A percentile compares a stretch with the other conserved stretches of the same genome.
Conservation (phyloP, 768 basidiomycete genomes). For the Lactarius evosmus region DNA sequence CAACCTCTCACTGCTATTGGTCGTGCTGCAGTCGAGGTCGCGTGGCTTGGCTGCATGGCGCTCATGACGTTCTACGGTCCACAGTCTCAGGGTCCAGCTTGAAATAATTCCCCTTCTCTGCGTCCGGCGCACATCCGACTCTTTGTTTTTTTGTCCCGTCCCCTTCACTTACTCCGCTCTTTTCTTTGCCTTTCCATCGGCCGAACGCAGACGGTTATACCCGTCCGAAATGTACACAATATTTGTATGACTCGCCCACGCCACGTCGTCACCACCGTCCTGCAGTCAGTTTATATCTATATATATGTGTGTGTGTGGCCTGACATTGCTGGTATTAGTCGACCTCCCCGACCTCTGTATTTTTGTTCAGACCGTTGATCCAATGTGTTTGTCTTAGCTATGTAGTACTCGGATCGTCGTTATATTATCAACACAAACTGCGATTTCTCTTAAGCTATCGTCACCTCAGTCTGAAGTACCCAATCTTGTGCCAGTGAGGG, state of each 20-base stretch:
- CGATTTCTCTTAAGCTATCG: background rate
- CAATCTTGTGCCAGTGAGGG: background rate
- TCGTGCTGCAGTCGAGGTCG: slow-evolving; percentile 50
- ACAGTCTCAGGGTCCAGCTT: background rate
- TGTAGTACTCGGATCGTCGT: background rate
- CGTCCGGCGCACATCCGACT: background rate
- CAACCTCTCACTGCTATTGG: slow-evolving; percentile 48
- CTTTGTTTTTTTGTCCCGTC: background rate
- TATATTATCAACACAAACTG: slow-evolving; percentile 1
- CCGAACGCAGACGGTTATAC: slow-evolving; percentile 5
- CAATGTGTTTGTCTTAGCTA: slow-evolving; percentile 6
- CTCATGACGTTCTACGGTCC: slow-evolving; percentile 41
- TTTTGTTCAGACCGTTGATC: background rate
- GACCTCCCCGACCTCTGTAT: background rate
- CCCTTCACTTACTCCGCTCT: background rate
- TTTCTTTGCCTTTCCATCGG: background rate
- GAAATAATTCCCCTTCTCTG: background rate
- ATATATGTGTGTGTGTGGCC: slow-evolving; percentile 11
- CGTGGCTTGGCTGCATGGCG: slow-evolving; percentile 53
- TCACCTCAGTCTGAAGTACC: background rate
- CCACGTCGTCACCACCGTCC: background rate
- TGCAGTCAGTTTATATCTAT: slow-evolving; percentile 17
- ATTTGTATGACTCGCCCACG: slow-evolving; percentile 2
- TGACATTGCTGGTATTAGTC: background rate
- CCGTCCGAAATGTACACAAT: slow-evolving; percentile 18